A percentile compares a stretch with the other conserved stretches of the same genome.
phyloP scores from a whole-genome alignment of 2,329 filamentous ascomycete species.

The Stachybotrys echinatus region DNA sequence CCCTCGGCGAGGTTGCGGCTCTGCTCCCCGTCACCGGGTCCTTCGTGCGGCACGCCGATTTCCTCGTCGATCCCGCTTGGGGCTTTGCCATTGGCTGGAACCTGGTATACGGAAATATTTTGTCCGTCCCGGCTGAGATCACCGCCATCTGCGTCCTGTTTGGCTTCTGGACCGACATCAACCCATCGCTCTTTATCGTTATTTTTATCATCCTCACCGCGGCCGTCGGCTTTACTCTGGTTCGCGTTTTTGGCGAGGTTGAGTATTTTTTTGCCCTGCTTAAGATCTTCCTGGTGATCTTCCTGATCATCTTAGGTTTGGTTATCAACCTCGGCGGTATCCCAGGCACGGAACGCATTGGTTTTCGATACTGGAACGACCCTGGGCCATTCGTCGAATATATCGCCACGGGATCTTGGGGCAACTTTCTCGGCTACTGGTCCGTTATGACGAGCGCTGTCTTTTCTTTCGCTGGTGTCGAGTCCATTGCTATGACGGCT shows the following conservation, averaged over 20 bases:
- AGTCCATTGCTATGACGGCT: conserved; percentile 56
- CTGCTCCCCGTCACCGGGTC: conserved; percentile 58
- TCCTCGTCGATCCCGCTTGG: conserved; percentile 57
- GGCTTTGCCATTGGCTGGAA: conserved; percentile 51
- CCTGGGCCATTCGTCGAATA: conserved; percentile 65
- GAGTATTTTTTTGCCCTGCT: conserved; percentile 47
- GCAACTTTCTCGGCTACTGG: conserved; percentile 62
- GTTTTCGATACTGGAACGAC: conserved; percentile 65
- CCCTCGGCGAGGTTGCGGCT: conserved; percentile 55
- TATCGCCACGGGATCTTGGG: conserved; percentile 52
- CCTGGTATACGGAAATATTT: conserved; percentile 47
- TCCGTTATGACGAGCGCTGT: conserved; percentile 59
- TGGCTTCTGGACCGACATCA: conserved; percentile 57
- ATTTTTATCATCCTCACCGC: conserved; percentile 46
- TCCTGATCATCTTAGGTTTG: conserved; percentile 56
- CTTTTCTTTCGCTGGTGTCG: conserved; percentile 64
- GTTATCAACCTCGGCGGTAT: conserved; percentile 59
- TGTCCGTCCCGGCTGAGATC: conserved; percentile 55
- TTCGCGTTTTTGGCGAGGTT: conserved; percentile 56
- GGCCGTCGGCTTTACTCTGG: conserved; percentile 51
- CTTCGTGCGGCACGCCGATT: conserved; percentile 55
- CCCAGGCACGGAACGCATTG: conserved; percentile 51
- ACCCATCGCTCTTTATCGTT: conserved; percentile 36
- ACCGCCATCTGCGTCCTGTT: conserved; percentile 58
- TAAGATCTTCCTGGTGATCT: conserved; percentile 57